Conservation (phyloP, 2,329 filamentous ascomycete genomes). For the Cyphellophora attinorum region DNA sequence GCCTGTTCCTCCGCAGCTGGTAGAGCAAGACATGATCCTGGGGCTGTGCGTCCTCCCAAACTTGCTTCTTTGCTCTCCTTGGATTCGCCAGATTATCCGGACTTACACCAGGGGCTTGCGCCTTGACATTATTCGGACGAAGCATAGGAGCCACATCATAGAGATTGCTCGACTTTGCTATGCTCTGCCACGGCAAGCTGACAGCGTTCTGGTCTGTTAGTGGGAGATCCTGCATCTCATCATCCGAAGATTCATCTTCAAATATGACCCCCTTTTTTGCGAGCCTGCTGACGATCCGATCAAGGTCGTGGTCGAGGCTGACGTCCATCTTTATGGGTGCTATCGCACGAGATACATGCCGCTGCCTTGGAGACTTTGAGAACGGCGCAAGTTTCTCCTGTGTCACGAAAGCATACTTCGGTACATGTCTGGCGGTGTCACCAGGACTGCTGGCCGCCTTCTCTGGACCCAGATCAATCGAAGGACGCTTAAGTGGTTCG, state of each 20-base stretch:
- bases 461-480: no score
- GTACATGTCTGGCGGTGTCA: no score
- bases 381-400: no score
- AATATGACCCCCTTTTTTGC: slow-evolving; percentile 9
- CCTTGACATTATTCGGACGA: background rate
- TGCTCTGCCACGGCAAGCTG: background rate
- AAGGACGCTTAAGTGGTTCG: no score
- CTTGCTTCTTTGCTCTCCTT: slow-evolving; percentile 7
- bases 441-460: no score
- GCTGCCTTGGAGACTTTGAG: no score
- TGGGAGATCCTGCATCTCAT: background rate
- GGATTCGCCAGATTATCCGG: background rate
- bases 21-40: slow-evolving; percentile 9
- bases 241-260: slow-evolving; percentile 9
- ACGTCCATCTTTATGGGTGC: no score
- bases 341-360: no score
- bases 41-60: slow-evolving; percentile 7
- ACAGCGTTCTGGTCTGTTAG: background rate
- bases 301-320: background rate
- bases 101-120: background rate
- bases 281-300: slow-evolving; percentile 2
- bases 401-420: no score
- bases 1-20: slow-evolving; percentile 6
- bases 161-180: background rate
- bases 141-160: slow-evolving; percentile 1